Base-by-base conservation (phyloP, 352 stramenopile species). In the Phytophthora rubi region DNA sequence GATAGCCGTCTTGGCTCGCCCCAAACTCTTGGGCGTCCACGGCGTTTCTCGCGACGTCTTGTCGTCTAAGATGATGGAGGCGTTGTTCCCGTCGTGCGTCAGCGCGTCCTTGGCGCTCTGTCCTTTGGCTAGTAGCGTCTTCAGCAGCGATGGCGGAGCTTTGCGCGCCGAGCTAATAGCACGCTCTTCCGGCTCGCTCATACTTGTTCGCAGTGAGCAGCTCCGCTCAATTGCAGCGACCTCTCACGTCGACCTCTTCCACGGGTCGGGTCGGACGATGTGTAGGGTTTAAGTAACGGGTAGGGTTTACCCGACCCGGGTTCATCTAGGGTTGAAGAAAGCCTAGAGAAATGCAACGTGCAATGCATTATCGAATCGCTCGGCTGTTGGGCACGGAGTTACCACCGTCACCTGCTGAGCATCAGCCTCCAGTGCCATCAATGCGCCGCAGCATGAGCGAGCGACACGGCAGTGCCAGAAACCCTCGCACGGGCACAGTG, bases 11-110 rank as follows among this genome's bases (percentile, higher is more conserved):
- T 96, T 96, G 33, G 88, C 86, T 39, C 88, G 82, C 4, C 89
- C 85, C n/a, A 96, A 77, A 28, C 85, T 93, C 51, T 91, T 91
- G n/a, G 88, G 86, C 1, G 88, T 92, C 88, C 88, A 96, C 30
- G 88, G 86, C 49, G 83, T 93, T 60, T 90, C 72, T 0, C 75
- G 56, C 12, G 67, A 65, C 9, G 64, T 39, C 16, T 80, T 76
- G 42, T 89, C 80, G 13, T 92, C 75, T 8, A 87, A 60, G 4
- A 92, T 70, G 30, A 96, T 94, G 6, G 86, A 94, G 8, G 88
- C 86, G 42, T 93, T 93, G 73, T 94, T 92, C 37, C 81, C 88
- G 53, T 96, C 76, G 49, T 96, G 88, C 55, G 73, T 77, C 30
- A 95, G 64, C 53, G 66, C 44, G 54, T 79, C 70, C 28, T 77